A percentile compares a stretch with the other conserved stretches of the same genome.
phyloP scores from a whole-genome alignment of 2,329 filamentous ascomycete genomes.

The Xylaria arbuscula region DNA sequence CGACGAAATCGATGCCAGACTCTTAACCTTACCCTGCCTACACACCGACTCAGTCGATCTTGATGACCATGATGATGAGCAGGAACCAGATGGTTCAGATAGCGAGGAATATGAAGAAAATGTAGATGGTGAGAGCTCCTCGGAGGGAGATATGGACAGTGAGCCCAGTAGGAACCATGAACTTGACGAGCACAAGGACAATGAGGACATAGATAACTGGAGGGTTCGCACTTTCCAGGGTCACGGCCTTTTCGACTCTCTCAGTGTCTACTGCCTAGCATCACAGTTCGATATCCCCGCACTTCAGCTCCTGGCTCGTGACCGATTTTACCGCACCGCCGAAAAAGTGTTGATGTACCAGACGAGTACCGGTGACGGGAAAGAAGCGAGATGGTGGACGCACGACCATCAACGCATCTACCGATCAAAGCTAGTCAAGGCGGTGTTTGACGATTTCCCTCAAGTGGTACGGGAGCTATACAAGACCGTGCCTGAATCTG shows the following conservation, averaged over 20 bases:
- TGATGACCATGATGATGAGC: constrained; percentile 7
- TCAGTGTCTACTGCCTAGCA: constrained; percentile 51
- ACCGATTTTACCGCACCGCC: constrained; percentile 48
- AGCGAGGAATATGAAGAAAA: constrained; percentile 1
- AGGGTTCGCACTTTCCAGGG: constrained; percentile 20
- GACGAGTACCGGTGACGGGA: background rate
- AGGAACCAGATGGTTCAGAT: background rate
- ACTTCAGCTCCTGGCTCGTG: constrained; percentile 47
- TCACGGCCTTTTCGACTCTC: constrained; percentile 37
- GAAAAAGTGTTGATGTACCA: constrained; percentile 29
- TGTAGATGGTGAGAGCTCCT: background rate
- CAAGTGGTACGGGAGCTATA: constrained; percentile 46
- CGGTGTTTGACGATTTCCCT: constrained; percentile 39
- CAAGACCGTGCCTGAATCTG: constrained; percentile 31
- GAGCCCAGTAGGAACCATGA: background rate
- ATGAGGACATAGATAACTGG: constrained; percentile 5
- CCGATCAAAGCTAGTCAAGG: constrained; percentile 18
- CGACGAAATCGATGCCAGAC: constrained; percentile 15
- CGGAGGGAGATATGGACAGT: background rate
- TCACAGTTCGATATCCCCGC: constrained; percentile 52
- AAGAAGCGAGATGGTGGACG: constrained; percentile 10
- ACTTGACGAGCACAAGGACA: background rate
- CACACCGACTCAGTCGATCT: background rate
- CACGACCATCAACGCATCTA: constrained; percentile 23
- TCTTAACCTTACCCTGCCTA: constrained; percentile 28